Evolutionary conservation across 768 basidiomycete genomes (phyloP), one percentile per base, ranked within the genome.

Genomic region (Rhizopogon roseolus): DNA sequence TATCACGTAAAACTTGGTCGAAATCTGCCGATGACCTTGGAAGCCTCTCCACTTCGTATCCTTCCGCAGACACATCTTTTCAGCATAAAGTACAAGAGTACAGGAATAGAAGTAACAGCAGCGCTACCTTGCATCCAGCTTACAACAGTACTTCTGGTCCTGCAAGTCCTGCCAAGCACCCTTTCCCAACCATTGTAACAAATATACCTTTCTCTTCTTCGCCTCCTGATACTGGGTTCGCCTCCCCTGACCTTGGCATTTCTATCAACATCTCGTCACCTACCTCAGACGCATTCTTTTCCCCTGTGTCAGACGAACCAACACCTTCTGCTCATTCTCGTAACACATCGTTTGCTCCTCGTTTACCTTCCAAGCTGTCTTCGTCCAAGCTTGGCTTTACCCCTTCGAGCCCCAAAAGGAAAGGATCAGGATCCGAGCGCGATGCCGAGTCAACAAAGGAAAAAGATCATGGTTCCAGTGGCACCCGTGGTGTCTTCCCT

Each of bases 21-120:
- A 83, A 75, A 64, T 90, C 88, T 6, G 88, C 82, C 19, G 90
- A 92, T 63, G 90, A 93, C 65, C 77, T 92, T 49, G 78, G 81
- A 61, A 82, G 79, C 64, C 69, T 83, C 46, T 74, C 75, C 13
- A 62, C 64, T 11, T 66, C 66, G 27, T 59, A 54, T 53, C 60
- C 70, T 37, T 71, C 71, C n/a, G 61, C 77, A 49, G 77, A 79
- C 42, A 59, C 76, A 6, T 73, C 76, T 17, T 73, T 88, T 58
- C 82, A 87, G 40, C 80, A 84, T 50, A 81, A 69, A 77, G 62
- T 78, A 85, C 58, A 80, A 76, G 39, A 84, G 54, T 91, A 92
- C 63, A 77, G 89, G 14, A 78, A 74, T 53, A 72, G 83, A 50
- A 81, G 79, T 64, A 78, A 74, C 58, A 81, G 84, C 51, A 77